A percentile compares a stretch with the other conserved stretches of the same genome.
Evolutionary conservation across 2,329 filamentous ascomycete species (phyloP).

Genomic region (Colletotrichum sp.): DNA sequence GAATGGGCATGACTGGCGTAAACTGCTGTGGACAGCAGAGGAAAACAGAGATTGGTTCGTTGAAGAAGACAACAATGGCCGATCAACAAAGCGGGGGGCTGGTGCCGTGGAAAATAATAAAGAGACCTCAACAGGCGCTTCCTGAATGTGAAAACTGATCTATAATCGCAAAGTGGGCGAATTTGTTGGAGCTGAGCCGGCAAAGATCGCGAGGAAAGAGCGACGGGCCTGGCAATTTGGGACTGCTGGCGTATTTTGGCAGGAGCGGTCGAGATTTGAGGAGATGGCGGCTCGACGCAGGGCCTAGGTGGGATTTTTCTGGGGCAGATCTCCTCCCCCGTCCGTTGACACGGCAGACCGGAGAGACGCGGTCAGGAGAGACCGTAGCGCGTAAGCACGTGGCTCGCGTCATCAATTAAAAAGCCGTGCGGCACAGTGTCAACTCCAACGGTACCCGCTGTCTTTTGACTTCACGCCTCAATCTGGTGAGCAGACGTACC

Average conservation of each 20-base stretch:
- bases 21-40: not conserved
- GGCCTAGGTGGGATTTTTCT: slow-evolving; percentile 16
- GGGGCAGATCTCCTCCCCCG: slow-evolving; percentile 10
- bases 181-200: not conserved
- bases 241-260: not conserved
- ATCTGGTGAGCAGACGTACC: not conserved
- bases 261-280: slow-evolving; percentile 19
- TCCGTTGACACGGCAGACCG: slow-evolving; percentile 17
- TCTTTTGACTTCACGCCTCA: slow-evolving; percentile 11
- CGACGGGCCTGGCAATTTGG: not conserved
- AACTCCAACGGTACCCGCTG: not conserved
- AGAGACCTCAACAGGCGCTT: not conserved
- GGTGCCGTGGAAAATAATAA: not conserved
- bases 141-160: not conserved
- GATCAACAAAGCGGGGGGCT: not conserved
- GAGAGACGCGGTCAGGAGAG: slow-evolving; percentile 13
- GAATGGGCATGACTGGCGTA: not conserved
- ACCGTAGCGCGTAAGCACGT: slow-evolving; percentile 18
- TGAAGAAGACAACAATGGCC: not conserved
- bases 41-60: not conserved
- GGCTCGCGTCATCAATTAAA: slow-evolving; percentile 20
- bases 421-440: not conserved
- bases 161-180: not conserved
- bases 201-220: not conserved
- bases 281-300: not conserved